phyloP scores from a whole-genome alignment of 352 stramenopile genomes.

The Phytophthora tubulina region DNA sequence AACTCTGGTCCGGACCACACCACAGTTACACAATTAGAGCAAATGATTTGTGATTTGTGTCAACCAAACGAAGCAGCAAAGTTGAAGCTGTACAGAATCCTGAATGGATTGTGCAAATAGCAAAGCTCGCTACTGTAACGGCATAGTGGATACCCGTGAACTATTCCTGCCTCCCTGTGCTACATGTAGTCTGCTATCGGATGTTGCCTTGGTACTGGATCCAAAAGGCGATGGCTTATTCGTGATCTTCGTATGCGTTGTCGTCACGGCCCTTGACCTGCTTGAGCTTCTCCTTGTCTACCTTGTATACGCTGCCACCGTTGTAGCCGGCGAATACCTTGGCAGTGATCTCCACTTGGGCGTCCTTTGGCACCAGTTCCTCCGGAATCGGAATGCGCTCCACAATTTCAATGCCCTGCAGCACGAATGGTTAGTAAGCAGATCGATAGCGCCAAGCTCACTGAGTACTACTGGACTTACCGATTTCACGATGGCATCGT shows the following conservation, averaged over 20 bases:
- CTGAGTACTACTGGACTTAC: slow-evolving; percentile 45
- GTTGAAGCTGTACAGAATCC: background rate
- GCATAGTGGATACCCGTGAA: background rate
- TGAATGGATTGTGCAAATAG: slow-evolving; percentile 27
- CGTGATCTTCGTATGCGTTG: slow-evolving; percentile 69
- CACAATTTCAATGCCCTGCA: slow-evolving; percentile 97
- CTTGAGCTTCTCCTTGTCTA: slow-evolving; percentile 94
- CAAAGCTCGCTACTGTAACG: slow-evolving; percentile 3
- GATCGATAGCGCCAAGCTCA: background rate
- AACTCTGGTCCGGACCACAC: slow-evolving; percentile 24
- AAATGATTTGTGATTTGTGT: slow-evolving; percentile 22
- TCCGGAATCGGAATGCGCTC: slow-evolving; percentile 98
- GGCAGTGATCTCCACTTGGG: slow-evolving; percentile 98
- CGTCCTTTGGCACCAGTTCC: slow-evolving; percentile 97
- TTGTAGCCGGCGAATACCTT: slow-evolving; percentile 96
- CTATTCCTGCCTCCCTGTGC: slow-evolving; percentile 8
- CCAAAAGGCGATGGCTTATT: slow-evolving; percentile 25
- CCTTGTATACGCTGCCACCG: slow-evolving; percentile 93
- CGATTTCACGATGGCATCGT: slow-evolving; percentile 98
- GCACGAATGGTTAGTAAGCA: slow-evolving; percentile 17
- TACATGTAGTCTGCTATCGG: slow-evolving; percentile 16
- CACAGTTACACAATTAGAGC: slow-evolving; percentile 12
- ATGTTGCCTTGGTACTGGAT: slow-evolving; percentile 24
- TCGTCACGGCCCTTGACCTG: slow-evolving; percentile 92
- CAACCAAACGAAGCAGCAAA: slow-evolving; percentile 14